Base-by-base conservation (phyloP, 768 basidiomycete genomes). In the Chlorophyllum brunneum region DNA sequence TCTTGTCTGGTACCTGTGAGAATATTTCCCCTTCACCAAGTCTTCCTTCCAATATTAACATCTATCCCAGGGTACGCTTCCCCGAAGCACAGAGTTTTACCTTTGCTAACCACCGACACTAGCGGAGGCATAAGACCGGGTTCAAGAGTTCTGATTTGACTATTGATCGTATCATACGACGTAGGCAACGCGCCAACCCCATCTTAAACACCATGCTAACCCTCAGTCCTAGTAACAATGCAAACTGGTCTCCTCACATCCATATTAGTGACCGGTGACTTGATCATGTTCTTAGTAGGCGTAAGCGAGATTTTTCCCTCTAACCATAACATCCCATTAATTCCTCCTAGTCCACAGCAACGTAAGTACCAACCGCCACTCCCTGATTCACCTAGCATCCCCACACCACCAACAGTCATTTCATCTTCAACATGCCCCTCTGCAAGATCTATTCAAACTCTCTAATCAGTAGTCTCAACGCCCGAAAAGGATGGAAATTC, bases 361-460 rank as follows among this genome's bases (percentile, higher is more conserved):
- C 26, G 44, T 46, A 20, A 24, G 44, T 31, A 13, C 13, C 4
- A 2, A 31, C 15, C 16, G 13, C 13, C 9, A 24, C 10, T 16
- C 1, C 10, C 6, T 1, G 11, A 30, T 30, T 31, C 15, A 31
- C 16, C 16, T 4, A 47, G 33, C 30, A 24, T 16, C n/a, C n/a
- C 10, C 18, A 29, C 13, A 18, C 11, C 16, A 9, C 23, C 16
- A 9, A 34, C 34, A 47, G 45, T 13, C 30, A 47, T 11, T 5
- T 37, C 22, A 6, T 23, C 20, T 24, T 47, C 45, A 36, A 34
- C 13, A n/a, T 47, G 13, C 18, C 33, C 4, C 34, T 47, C 5
- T 18, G 29, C 45, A 47, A 47, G 45, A 18, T 47, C 10, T 47
- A 47, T 24, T 47, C 45, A 15, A 47, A 47, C 26, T 47, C 45